phyloP scores from a whole-genome alignment of 805 yeast genomes.

The Nakazawaea wyomingensis region DNA sequence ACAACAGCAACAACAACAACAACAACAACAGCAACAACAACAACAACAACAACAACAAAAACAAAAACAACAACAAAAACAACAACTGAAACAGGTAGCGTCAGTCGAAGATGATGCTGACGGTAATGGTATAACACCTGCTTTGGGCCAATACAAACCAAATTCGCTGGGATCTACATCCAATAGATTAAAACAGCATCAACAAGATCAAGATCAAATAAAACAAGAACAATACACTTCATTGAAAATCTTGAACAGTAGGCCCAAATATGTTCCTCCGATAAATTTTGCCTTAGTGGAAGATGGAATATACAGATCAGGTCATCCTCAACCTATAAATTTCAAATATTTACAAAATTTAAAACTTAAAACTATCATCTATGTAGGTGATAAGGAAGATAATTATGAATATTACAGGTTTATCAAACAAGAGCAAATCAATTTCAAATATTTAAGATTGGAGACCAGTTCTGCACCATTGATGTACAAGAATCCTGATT shows the following conservation, averaged over 20 bases:
- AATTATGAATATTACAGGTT: conserved; percentile 64
- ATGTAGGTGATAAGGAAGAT: conserved; percentile 72
- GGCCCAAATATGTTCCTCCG: conserved; percentile 70
- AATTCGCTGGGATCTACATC: neutral
- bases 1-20: too few species aligned
- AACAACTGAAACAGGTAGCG: too few species aligned
- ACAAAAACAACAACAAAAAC: too few species aligned
- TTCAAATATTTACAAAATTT: conserved; percentile 72
- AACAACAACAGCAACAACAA: too few species aligned
- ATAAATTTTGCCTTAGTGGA: conserved; percentile 86
- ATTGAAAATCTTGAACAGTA: conserved; percentile 24
- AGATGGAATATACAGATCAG: conserved; percentile 82
- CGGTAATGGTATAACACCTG: conserved; percentile 1
- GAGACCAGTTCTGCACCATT: conserved; percentile 74
- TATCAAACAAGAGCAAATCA: conserved; percentile 67
- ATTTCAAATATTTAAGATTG: conserved; percentile 58
- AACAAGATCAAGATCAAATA: neutral
- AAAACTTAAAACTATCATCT: conserved; percentile 72
- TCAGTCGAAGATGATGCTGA: too few species aligned
- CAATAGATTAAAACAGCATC: neutral
- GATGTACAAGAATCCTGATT: conserved; percentile 49
- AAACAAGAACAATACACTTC: conserved; percentile 25
- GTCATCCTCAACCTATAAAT: conserved; percentile 88
- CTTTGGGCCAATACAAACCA: conserved; percentile 9
- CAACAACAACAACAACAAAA: too few species aligned